Base-by-base conservation (phyloP, 106 monocot species). In the Iris macrosiphon region DNA sequence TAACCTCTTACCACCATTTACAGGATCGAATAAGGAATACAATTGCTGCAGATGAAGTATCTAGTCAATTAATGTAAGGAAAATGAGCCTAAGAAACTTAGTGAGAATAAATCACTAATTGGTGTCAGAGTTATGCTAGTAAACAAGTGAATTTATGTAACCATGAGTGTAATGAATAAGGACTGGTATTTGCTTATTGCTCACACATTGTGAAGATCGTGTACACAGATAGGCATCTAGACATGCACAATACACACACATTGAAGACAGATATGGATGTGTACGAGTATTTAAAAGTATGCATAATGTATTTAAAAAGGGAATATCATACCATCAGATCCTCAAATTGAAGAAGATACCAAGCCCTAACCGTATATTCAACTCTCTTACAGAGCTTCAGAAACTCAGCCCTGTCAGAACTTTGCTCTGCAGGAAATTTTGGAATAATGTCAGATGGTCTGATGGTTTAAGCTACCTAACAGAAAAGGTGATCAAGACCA, bases 301-400 rank as follows among this genome's bases (percentile, higher is more conserved):
- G 8, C 7, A 34, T 37, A 38, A 37, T n/a, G 17, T 31, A 28
- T 25, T 18, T 0, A 27, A 3, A n/a, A n/a, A n/a, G n/a, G n/a
- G n/a, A n/a, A n/a, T n/a, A n/a, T n/a, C 49, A 28, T 51, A 81
- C 81, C 81, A 81, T 75, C 40, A 81, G 27, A 68, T 81, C 81
- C 64, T 81, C 81, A 39, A 81, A 81, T 23, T 81, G 81, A 44
- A 81, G 58, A 49, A 75, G 81, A 68, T 75, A 81, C 81, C 81
- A 81, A 31, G 81, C 81, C 43, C 81, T 57, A 37, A 81, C 60
- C 8, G 63, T 81, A 53, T 81, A 81, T 43, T 81, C 81, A 52
- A 81, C 63, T 44, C 75, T 71, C 67, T 81, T 81, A 52, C 75
- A 81, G 17, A 81, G 63, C 52, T 76, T 81, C 53, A 81, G 39